Evolutionary conservation across 768 basidiomycete genomes (phyloP).

Genomic region (Mycena alexandri): DNA sequence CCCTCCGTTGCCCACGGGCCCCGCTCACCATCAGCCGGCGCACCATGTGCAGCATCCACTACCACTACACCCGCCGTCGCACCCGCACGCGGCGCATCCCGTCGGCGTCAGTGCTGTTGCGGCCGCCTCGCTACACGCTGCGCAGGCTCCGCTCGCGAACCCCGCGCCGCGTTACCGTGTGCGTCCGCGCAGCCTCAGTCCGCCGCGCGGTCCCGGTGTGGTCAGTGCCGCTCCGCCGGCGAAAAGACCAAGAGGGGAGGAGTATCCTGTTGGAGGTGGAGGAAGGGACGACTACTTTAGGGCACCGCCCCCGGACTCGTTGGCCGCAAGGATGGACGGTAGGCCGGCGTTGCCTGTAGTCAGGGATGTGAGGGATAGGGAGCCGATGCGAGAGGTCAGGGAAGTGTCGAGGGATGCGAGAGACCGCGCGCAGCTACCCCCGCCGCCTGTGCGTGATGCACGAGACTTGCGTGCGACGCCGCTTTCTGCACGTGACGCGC

Average conservation of each 20-base stretch:
- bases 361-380: slow-evolving; percentile 3
- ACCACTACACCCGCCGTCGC: slow-evolving; percentile 25
- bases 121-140: slow-evolving; percentile 22
- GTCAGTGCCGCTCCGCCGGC: slow-evolving; percentile 19
- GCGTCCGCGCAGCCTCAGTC: slow-evolving; percentile 34
- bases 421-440: slow-evolving; percentile 2
- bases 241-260: slow-evolving; percentile 29
- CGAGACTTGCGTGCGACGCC: slow-evolving; percentile 22
- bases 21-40: not conserved
- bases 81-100: slow-evolving; percentile 30
- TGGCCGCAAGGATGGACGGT: slow-evolving; percentile 16
- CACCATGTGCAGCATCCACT: not conserved
- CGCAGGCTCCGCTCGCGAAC: slow-evolving; percentile 31
- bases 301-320: not conserved
- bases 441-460: slow-evolving; percentile 14
- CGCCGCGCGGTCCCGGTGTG: slow-evolving; percentile 22
- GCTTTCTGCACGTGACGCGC: slow-evolving; percentile 5
- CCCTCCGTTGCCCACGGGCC: slow-evolving; percentile 2
- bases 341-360: not conserved
- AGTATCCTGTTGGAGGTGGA: slow-evolving; percentile 17
- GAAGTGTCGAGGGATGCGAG: slow-evolving; percentile 10
- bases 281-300: slow-evolving; percentile 24
- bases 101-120: slow-evolving; percentile 34
- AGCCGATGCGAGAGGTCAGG: not conserved
- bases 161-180: slow-evolving; percentile 29